Evolutionary conservation across 2,329 filamentous ascomycete genomes (phyloP), one percentile per base, ranked within the genome.

Genomic region (Trichoderma arundinaceum): DNA sequence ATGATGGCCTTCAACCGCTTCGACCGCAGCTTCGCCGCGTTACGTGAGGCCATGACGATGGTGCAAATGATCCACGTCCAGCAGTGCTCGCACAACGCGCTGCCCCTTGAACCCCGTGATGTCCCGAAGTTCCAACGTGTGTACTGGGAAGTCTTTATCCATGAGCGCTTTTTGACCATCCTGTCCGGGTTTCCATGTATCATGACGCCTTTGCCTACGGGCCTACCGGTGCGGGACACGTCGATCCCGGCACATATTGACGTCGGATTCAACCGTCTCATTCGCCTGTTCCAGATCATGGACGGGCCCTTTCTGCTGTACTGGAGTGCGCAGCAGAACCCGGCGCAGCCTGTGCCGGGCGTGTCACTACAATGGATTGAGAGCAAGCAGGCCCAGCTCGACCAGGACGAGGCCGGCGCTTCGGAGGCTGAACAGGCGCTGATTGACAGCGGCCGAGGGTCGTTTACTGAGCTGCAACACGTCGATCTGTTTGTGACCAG

Each of bases 141-240:
- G 57, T 72, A 72, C 64, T 72, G 70, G 70, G 69, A 72, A 43
- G 68, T 69, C 22, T 72, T 71, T 38, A 70, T 72, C 28, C 70
- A 71, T 61, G 70, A 72, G 70, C 80, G 85, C 15, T 86, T 86
- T 70, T 70, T 84, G n/a, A 81, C 81, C 39, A 81, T 86, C 32
- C 75, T 82, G 4, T 80, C 83, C 44, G 83, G 83, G 49, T 80
- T 80, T 5, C 77, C 78, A 1, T 75, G 76, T 33, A 71, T 75
- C 15, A 70, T 80, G 66, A 69, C 70, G 8, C 74, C 77, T 0
- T 74, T 80, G 7, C 64, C 68, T 15, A 72, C 72, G 1, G 74
- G 75, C 4, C 69, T 75, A 17, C 77, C 76, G 1, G 51, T 71
- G 2, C 41, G 69, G 9, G 79, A 80, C 67, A 62, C 70, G 2